Evolutionary conservation across 225 moss, liverwort and hornwort genomes (phyloP).

Genomic region (Marchantia paleacea): DNA sequence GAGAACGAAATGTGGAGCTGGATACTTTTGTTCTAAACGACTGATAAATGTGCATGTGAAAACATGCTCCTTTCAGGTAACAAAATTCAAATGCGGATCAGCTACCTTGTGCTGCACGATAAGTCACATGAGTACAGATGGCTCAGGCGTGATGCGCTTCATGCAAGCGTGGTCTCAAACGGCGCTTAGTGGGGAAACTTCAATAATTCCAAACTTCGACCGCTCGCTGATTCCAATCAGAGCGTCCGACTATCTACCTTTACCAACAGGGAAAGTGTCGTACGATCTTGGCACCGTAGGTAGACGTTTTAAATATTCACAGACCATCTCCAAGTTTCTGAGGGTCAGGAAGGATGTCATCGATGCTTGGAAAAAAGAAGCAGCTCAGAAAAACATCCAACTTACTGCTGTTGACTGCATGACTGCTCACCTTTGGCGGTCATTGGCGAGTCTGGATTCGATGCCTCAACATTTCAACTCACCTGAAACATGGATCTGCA

Average conservation of each 20-base stretch:
- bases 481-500: not conserved
- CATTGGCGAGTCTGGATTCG: not conserved
- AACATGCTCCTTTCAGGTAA: conserved; percentile 19
- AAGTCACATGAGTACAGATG: conserved; percentile 21
- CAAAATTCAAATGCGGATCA: conserved; percentile 27
- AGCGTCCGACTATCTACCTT: not conserved
- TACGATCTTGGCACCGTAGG: not conserved
- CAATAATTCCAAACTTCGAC: conserved; percentile 23
- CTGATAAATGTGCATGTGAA: too few species aligned
- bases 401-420: conserved; percentile 20
- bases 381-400: not conserved
- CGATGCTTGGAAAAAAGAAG: conserved; percentile 13
- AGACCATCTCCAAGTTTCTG: not conserved
- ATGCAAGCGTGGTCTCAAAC: conserved; percentile 30
- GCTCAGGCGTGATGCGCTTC: conserved; percentile 18
- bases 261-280: not conserved
- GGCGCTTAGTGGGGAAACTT: not conserved
- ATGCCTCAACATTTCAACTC: not conserved
- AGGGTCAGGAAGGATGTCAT: conserved; percentile 13
- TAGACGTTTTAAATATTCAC: not conserved
- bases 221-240: not conserved
- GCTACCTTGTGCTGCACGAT: conserved; percentile 12
- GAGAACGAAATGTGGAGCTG: too few species aligned
- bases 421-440: conserved; percentile 21
- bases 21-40: not conserved